These are phyloP conservation scores for Lasiodiplodia gonubiensis DNA, from an alignment of 2,329 filamentous ascomycete species.

Conservation along the genomic window DNA sequence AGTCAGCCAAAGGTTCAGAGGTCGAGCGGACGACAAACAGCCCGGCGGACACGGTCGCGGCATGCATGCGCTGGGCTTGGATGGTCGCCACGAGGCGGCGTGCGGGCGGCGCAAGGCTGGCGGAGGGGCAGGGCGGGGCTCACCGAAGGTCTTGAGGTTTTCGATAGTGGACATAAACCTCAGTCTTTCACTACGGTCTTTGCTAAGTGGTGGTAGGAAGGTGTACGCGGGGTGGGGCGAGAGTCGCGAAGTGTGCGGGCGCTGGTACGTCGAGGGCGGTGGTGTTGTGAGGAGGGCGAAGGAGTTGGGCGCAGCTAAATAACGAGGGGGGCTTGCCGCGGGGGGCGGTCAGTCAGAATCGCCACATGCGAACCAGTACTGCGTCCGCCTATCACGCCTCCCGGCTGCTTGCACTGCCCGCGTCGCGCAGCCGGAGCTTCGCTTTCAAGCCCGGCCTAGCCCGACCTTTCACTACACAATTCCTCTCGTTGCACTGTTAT, in stretches of 20 bases:
- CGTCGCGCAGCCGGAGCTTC: not conserved
- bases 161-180: conserved; percentile 95
- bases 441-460: not conserved
- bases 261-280: conserved; percentile 11
- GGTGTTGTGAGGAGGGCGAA: conserved; percentile 10
- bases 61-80: not conserved
- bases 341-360: conserved; percentile 12
- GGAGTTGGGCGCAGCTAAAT: conserved; percentile 23
- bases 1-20: conserved; percentile 11
- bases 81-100: not conserved
- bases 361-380: conserved; percentile 15
- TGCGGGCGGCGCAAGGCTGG: conserved; percentile 17
- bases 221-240: conserved; percentile 28
- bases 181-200: conserved; percentile 62
- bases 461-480: not conserved
- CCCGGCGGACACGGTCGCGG: not conserved
- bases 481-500: conserved; percentile 1
- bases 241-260: conserved; percentile 20
- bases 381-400: not conserved
- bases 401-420: conserved; percentile 13
- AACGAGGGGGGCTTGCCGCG: conserved; percentile 16
- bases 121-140: conserved; percentile 34
- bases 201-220: conserved; percentile 37
- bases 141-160: conserved; percentile 96
- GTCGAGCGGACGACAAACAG: not conserved